A percentile compares a stretch with the other conserved stretches of the same genome.
These are phyloP conservation scores for Diaporthe citri DNA, from an alignment of 2,329 filamentous ascomycete species.

Conservation along the genomic window DNA sequence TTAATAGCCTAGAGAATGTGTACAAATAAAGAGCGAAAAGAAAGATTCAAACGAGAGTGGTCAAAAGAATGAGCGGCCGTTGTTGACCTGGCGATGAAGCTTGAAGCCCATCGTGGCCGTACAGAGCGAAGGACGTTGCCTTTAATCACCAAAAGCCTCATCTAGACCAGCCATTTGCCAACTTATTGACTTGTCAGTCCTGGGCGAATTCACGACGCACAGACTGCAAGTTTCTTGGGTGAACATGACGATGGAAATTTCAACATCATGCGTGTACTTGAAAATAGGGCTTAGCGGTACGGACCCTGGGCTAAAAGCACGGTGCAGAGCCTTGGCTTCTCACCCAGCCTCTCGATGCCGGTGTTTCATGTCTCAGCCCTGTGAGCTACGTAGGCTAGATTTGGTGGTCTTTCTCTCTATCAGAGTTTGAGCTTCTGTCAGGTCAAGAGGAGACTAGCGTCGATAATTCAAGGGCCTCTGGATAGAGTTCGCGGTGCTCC, in stretches of 20 bases:
- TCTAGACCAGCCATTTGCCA: background rate
- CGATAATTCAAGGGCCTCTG: background rate
- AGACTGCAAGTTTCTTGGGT: background rate
- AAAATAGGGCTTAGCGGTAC: background rate
- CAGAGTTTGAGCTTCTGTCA: background rate
- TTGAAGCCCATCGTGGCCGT: background rate
- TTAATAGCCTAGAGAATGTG: background rate
- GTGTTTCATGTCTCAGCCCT: slow-evolving; percentile 7
- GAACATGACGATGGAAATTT: background rate
- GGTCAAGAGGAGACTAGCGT: background rate
- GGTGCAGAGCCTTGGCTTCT: background rate
- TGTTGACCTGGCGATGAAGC: background rate
- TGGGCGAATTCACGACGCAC: background rate
- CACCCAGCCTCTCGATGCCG: background rate
- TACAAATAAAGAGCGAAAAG: background rate
- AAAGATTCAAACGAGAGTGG: background rate
- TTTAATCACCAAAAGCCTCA: background rate
- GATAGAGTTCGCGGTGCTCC: background rate
- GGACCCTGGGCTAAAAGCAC: background rate
- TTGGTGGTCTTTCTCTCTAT: background rate
- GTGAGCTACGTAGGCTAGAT: background rate
- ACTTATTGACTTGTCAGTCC: background rate
- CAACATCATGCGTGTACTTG: background rate
- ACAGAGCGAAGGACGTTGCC: background rate
- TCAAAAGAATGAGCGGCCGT: background rate